Evolutionary conservation across 2,329 filamentous ascomycete species (phyloP).

Genomic region (Dothistroma septosporum): DNA sequence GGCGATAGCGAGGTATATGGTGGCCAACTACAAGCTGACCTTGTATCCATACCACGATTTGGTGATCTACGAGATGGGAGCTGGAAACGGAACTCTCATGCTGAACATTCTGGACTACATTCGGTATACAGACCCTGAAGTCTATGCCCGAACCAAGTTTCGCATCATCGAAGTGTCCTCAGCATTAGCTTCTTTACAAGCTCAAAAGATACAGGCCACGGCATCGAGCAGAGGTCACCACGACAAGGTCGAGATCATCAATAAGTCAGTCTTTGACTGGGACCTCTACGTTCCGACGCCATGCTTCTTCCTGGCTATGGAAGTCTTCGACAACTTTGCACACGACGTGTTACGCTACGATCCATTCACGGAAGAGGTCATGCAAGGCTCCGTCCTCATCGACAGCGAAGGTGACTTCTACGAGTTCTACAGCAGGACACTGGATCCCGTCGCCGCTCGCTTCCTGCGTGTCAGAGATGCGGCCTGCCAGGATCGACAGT

Average conservation of each 20-base stretch:
- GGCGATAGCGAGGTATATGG: constrained; percentile 90
- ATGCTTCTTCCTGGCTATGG: constrained; percentile 95
- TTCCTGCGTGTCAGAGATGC: constrained; percentile 82
- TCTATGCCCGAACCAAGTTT: constrained; percentile 90
- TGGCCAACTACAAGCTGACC: constrained; percentile 92
- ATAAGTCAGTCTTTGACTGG: constrained; percentile 95
- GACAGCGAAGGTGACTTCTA: constrained; percentile 83
- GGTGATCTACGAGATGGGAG: constrained; percentile 98
- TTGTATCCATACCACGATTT: constrained; percentile 94
- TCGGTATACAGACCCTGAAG: constrained; percentile 78
- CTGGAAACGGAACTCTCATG: constrained; percentile 96
- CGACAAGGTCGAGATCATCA: constrained; percentile 89
- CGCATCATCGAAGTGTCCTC: constrained; percentile 94
- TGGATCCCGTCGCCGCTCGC: constrained; percentile 78
- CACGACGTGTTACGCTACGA: constrained; percentile 95
- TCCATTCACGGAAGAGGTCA: constrained; percentile 68
- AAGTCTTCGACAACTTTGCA: constrained; percentile 97
- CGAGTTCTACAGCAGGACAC: constrained; percentile 78
- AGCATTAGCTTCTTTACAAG: constrained; percentile 73
- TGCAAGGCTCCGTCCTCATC: constrained; percentile 86
- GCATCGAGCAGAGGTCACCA: constrained; percentile 70
- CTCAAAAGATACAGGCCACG: constrained; percentile 61
- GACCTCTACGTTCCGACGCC: constrained; percentile 78
- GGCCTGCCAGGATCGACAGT: constrained; percentile 57
- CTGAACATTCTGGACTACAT: constrained; percentile 97